Percentiles rank a stretch among this genome's conserved stretches.
These are phyloP conservation scores for Tulasnella sp. DNA, from an alignment of 768 basidiomycete species.

Conservation along the genomic window DNA sequence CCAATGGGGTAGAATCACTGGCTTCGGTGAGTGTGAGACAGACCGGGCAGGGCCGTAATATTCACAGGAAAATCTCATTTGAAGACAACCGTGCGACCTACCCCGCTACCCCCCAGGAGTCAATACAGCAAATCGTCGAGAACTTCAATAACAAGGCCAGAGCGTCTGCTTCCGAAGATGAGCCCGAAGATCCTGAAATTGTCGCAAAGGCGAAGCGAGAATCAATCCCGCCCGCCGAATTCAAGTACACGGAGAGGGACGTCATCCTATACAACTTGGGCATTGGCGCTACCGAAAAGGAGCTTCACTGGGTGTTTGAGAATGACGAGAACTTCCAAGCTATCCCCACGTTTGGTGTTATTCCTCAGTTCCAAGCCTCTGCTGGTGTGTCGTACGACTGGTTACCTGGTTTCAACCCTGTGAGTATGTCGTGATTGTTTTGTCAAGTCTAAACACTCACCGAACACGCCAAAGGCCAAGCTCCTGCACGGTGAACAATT, in stretches of 20 bases:
- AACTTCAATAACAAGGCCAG: conserved; percentile 42
- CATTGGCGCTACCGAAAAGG: conserved; percentile 83
- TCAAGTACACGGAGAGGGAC: conserved; percentile 75
- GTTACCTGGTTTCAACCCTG: conserved; percentile 91
- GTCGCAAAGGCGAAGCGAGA: conserved; percentile 71
- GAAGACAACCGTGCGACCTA: conserved; percentile 73
- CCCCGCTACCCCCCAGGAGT: conserved; percentile 61
- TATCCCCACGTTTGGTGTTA: conserved; percentile 88
- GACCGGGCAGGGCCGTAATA: not conserved
- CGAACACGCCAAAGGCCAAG: conserved; percentile 50
- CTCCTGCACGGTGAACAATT: conserved; percentile 98
- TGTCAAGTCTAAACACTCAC: not conserved
- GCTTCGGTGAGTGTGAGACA: conserved; percentile 48
- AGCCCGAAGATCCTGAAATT: conserved; percentile 58
- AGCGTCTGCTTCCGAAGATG: conserved; percentile 20
- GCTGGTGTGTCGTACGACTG: conserved; percentile 60
- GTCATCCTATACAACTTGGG: conserved; percentile 93
- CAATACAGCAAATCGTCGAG: conserved; percentile 55
- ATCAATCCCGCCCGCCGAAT: conserved; percentile 41
- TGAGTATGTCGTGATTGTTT: conserved; percentile 27
- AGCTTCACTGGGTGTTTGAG: conserved; percentile 87
- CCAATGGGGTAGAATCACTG: conserved; percentile 74
- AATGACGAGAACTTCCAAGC: conserved; percentile 73
- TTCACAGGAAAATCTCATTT: conserved; percentile 5
- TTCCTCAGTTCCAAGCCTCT: conserved; percentile 77